These are phyloP conservation scores for Austroboletus rostrupii DNA, from an alignment of 1,284 basidiomycete species.

Conservation along the genomic window DNA sequence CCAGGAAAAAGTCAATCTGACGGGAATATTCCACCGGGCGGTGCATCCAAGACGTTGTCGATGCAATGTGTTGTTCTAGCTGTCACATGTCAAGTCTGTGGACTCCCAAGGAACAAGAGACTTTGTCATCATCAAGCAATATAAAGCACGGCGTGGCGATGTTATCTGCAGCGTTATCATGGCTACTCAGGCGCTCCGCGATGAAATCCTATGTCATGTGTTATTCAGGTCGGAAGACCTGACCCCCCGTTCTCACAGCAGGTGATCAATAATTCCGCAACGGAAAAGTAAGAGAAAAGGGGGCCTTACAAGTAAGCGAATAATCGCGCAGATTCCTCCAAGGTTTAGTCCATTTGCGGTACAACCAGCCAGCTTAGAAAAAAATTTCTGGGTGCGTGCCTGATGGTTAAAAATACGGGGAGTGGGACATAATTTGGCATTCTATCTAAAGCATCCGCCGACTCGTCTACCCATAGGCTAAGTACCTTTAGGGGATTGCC, in stretches of 20 bases:
- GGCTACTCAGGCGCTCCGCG: not conserved
- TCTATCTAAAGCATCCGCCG: not conserved
- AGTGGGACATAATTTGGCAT: not conserved
- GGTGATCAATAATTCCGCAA: not conserved
- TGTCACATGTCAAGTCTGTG: not conserved
- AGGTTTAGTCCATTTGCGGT: not conserved
- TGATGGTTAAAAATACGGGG: not conserved
- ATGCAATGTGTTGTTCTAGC: not conserved
- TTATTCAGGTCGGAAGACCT: not conserved
- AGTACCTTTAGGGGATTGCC: too few relatives aligned
- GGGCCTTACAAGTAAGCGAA: not conserved
- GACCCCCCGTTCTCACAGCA: not conserved
- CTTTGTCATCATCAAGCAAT: too few relatives aligned
- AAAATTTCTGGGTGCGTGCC: not conserved
- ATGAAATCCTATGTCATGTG: not conserved
- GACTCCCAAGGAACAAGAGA: too few relatives aligned
- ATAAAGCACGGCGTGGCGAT: too few relatives aligned
- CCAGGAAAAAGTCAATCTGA: not conserved
- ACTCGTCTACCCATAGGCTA: too few relatives aligned
- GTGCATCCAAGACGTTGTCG: not conserved
- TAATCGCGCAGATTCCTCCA: not conserved
- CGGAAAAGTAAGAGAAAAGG: not conserved
- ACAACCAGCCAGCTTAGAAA: not conserved
- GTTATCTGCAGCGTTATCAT: too few relatives aligned
- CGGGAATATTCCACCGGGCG: not conserved